Evolutionary conservation across 2,329 filamentous ascomycete species (phyloP).

Genomic region (Fonsecaea erecta): DNA sequence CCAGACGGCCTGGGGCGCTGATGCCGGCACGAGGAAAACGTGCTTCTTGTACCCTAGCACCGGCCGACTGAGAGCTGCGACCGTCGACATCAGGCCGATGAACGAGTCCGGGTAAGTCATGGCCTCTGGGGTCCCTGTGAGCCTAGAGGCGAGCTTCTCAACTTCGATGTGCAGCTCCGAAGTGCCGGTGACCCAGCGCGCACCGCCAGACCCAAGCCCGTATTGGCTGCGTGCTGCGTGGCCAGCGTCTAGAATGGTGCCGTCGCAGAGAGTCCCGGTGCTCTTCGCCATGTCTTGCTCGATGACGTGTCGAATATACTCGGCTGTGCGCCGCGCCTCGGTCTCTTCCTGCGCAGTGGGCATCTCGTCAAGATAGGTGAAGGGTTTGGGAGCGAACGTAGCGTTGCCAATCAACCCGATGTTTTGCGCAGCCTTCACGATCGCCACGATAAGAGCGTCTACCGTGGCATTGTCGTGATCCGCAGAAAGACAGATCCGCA

Average conservation of each 20-base stretch:
- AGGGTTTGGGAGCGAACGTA: not conserved
- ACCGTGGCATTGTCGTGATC: slow-evolving; percentile 17
- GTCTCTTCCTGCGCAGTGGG: not conserved
- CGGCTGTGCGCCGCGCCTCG: not conserved
- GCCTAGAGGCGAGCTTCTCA: slow-evolving; percentile 4
- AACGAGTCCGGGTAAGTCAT: slow-evolving; percentile 18
- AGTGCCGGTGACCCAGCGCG: slow-evolving; percentile 20
- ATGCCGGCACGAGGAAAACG: slow-evolving; percentile 10
- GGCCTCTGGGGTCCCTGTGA: slow-evolving; percentile 2
- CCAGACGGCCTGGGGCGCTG: not conserved
- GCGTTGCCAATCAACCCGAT: slow-evolving; percentile 11
- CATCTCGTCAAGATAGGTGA: not conserved
- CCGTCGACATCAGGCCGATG: slow-evolving; percentile 20
- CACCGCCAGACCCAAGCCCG: slow-evolving; percentile 18
- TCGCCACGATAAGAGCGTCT: slow-evolving; percentile 1
- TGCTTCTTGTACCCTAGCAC: slow-evolving; percentile 20
- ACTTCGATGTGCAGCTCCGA: slow-evolving; percentile 17
- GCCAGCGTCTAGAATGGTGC: slow-evolving; percentile 2
- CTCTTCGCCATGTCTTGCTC: not conserved
- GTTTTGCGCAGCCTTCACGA: slow-evolving; percentile 12
- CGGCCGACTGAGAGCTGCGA: slow-evolving; percentile 18
- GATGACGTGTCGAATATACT: slow-evolving; percentile 11
- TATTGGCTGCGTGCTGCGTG: slow-evolving; percentile 7
- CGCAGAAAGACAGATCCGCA: slow-evolving; percentile 23
- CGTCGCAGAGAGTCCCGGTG: not conserved